Evolutionary conservation across 192 early-diverging fungal genomes (phyloP).

Genomic region (Umbelopsis sp.): DNA sequence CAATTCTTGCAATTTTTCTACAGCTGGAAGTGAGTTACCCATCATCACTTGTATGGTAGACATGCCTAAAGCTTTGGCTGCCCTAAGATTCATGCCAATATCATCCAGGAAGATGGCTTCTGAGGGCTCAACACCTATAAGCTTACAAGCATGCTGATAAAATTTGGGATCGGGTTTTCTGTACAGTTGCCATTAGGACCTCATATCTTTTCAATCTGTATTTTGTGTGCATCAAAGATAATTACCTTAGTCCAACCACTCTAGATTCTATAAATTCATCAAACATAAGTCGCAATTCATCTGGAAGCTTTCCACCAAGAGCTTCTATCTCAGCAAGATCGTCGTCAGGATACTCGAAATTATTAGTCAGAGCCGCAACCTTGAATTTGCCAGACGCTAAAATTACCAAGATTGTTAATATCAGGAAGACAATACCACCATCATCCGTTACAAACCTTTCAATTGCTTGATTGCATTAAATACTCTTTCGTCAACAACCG

Average conservation of each 20-base stretch:
- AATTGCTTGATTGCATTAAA: slow-evolving; percentile 53
- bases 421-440: background rate
- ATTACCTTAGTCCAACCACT: slow-evolving; percentile 64
- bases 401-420: background rate
- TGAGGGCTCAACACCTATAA: slow-evolving; percentile 63
- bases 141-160: slow-evolving; percentile 73
- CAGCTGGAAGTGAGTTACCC: slow-evolving; percentile 12
- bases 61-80: slow-evolving; percentile 74
- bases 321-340: slow-evolving; percentile 36
- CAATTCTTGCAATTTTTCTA: slow-evolving; percentile 9
- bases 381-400: slow-evolving; percentile 53
- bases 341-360: slow-evolving; percentile 61
- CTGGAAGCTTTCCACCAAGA: slow-evolving; percentile 35
- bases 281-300: slow-evolving; percentile 58
- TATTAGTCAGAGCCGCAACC: slow-evolving; percentile 85
- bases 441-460: slow-evolving; percentile 31
- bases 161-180: slow-evolving; percentile 83
- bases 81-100: slow-evolving; percentile 75
- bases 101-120: slow-evolving; percentile 86
- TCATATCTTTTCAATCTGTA: background rate
- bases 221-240: background rate
- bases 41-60: slow-evolving; percentile 52
- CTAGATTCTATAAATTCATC: slow-evolving; percentile 78
- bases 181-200: background rate
- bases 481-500: slow-evolving; percentile 46